A percentile compares a stretch with the other conserved stretches of the same genome.
phyloP scores from a whole-genome alignment of 306 rosid genomes.

The Acacia acuminata region DNA sequence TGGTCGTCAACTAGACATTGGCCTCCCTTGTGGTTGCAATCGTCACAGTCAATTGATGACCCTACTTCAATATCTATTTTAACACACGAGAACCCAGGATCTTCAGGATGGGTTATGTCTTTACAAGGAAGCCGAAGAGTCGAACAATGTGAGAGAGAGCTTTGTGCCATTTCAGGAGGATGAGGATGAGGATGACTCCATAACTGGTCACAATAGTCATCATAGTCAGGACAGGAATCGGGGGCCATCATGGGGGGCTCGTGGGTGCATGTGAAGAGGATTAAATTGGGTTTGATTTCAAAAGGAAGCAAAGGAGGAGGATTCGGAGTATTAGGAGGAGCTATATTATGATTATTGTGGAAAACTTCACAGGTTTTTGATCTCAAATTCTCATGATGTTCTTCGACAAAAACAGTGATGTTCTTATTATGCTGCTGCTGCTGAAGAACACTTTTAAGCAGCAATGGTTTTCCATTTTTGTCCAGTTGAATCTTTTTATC shows the following conservation, averaged over 20 bases:
- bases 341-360: too few species aligned
- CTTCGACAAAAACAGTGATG: slow-evolving; percentile 18
- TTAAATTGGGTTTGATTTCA: background rate
- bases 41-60: slow-evolving; percentile 22
- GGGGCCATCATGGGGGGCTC: background rate
- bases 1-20: slow-evolving; percentile 30
- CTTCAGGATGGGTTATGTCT: background rate
- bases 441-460: background rate
- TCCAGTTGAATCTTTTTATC: slow-evolving; percentile 13
- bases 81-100: slow-evolving; percentile 25
- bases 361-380: background rate
- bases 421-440: background rate
- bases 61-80: slow-evolving; percentile 10
- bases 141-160: slow-evolving; percentile 1
- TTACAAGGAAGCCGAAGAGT: slow-evolving; percentile 13
- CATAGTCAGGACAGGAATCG: background rate
- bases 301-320: background rate
- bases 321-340: too few species aligned
- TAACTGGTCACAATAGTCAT: slow-evolving; percentile 14
- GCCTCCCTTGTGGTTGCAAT: slow-evolving; percentile 31
- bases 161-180: background rate
- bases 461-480: background rate
- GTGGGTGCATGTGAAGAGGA: background rate
- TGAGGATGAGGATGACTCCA: background rate
- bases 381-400: background rate